A percentile compares a stretch with the other conserved stretches of the same genome.
These are phyloP conservation scores for Chaetomiaceae sp. DNA, from an alignment of 2,329 filamentous ascomycete species.

Conservation along the genomic window DNA sequence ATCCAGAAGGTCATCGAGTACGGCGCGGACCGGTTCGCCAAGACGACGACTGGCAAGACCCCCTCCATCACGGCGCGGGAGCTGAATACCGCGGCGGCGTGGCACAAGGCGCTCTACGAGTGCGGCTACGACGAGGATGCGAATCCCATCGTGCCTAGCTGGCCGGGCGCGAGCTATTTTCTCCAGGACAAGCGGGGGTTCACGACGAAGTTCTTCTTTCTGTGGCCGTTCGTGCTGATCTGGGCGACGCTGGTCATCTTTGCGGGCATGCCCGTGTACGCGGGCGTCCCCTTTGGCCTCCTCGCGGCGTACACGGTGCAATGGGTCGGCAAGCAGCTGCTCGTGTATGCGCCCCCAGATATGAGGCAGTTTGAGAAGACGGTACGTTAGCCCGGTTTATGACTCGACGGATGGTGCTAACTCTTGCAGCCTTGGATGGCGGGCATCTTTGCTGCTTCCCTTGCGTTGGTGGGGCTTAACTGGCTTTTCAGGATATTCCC, in stretches of 20 bases:
- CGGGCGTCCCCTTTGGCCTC: conserved; percentile 68
- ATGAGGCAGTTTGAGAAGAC: conserved; percentile 90
- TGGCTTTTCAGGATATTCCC: conserved; percentile 72
- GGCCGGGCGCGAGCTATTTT: conserved; percentile 67
- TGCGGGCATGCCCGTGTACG: conserved; percentile 66
- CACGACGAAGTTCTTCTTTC: conserved; percentile 80
- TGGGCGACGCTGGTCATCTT: conserved; percentile 67
- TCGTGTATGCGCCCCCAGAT: conserved; percentile 78
- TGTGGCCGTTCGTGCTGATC: conserved; percentile 78
- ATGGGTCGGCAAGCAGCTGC: conserved; percentile 68
- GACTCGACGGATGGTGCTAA: conserved; percentile 23
- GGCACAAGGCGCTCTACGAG: conserved; percentile 77
- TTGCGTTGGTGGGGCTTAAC: conserved; percentile 74
- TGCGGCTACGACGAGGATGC: conserved; percentile 79
- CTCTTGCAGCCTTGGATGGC: conserved; percentile 72
- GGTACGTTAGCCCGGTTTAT: conserved; percentile 41
- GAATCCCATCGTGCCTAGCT: conserved; percentile 62
- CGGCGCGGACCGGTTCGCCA: conserved; percentile 86
- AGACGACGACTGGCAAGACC: conserved; percentile 86
- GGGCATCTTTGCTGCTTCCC: conserved; percentile 82
- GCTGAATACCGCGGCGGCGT: conserved; percentile 79
- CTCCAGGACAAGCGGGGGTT: conserved; percentile 73
- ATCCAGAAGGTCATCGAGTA: conserved; percentile 95
- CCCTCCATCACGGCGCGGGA: conserved; percentile 80
- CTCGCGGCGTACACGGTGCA: conserved; percentile 67